Evolutionary conservation across 225 moss, liverwort and hornwort genomes (phyloP).

Genomic region (Bryum argenteum): DNA sequence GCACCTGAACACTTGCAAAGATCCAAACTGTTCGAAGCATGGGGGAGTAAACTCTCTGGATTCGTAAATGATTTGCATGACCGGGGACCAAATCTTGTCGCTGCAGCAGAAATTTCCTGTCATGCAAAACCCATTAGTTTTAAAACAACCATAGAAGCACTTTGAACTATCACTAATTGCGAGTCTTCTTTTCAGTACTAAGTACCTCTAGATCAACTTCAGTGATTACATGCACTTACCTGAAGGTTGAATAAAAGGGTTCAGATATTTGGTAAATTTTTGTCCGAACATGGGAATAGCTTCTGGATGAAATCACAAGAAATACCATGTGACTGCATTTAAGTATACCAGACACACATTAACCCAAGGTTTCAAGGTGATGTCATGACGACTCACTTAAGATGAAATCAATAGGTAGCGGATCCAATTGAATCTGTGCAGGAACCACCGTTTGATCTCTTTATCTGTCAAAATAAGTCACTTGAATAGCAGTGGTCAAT

Average conservation of each 20-base stretch:
- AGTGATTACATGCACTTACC: slow-evolving; percentile 28
- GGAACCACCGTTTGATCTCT: slow-evolving; percentile 18
- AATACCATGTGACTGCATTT: slow-evolving; percentile 12
- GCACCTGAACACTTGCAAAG: slow-evolving; percentile 66
- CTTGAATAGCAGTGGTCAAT: background rate
- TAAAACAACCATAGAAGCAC: slow-evolving; percentile 16
- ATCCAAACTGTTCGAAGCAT: slow-evolving; percentile 49
- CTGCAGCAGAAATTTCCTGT: slow-evolving; percentile 57
- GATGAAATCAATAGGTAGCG: slow-evolving; percentile 59
- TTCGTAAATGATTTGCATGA: slow-evolving; percentile 44
- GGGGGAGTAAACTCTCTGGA: slow-evolving; percentile 13
- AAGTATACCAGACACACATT: background rate
- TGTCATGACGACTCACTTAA: slow-evolving; percentile 42
- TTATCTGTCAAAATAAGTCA: slow-evolving; percentile 11
- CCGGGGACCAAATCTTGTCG: slow-evolving; percentile 60
- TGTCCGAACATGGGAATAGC: slow-evolving; percentile 6
- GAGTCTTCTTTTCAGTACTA: slow-evolving; percentile 11
- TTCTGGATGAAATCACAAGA: slow-evolving; percentile 12
- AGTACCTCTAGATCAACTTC: slow-evolving; percentile 10
- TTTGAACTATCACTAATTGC: slow-evolving; percentile 11
- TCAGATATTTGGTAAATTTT: background rate
- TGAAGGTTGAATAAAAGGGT: slow-evolving; percentile 21
- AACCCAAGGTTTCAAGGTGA: background rate
- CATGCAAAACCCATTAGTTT: slow-evolving; percentile 23
- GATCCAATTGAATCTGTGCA: slow-evolving; percentile 61